phyloP scores from a whole-genome alignment of 1,284 basidiomycete species.

The Dichomitus squalens region DNA sequence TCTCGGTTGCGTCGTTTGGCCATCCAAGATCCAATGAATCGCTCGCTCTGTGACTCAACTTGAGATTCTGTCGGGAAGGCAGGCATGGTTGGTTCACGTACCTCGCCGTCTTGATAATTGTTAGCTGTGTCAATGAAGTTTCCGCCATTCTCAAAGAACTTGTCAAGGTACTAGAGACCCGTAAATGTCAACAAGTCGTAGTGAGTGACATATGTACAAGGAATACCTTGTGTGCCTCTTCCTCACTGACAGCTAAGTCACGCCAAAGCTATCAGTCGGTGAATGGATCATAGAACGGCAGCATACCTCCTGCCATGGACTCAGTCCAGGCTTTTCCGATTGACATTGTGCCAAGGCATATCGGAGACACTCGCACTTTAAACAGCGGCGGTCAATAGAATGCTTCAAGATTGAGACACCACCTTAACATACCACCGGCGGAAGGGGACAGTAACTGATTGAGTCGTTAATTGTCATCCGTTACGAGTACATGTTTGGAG shows the following conservation, averaged over 20 bases:
- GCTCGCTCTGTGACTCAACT: constrained; percentile 23
- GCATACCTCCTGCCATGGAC: constrained; percentile 7
- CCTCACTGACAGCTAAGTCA: background rate
- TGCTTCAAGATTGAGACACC: no score
- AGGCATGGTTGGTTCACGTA: background rate
- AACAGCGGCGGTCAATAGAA: background rate
- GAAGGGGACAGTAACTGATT: constrained; percentile 12
- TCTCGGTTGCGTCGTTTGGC: constrained; percentile 41
- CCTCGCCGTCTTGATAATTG: constrained; percentile 34
- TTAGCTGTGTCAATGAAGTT: constrained; percentile 39
- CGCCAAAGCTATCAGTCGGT: background rate
- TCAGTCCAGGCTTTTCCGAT: constrained; percentile 12
- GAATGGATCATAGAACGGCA: background rate
- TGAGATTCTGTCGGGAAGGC: background rate
- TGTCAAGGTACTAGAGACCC: constrained; percentile 34
- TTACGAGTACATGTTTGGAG: background rate
- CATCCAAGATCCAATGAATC: constrained; percentile 47
- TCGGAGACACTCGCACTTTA: constrained; percentile 15
- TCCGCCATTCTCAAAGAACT: constrained; percentile 34
- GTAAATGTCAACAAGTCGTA: no score
- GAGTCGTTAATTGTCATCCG: background rate
- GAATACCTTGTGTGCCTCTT: constrained; percentile 11
- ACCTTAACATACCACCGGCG: constrained; percentile 2
- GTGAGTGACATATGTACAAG: no score
- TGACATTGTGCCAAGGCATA: constrained; percentile 18